Conservation (phyloP, 306 rosid species). For the Quercus alba region DNA sequence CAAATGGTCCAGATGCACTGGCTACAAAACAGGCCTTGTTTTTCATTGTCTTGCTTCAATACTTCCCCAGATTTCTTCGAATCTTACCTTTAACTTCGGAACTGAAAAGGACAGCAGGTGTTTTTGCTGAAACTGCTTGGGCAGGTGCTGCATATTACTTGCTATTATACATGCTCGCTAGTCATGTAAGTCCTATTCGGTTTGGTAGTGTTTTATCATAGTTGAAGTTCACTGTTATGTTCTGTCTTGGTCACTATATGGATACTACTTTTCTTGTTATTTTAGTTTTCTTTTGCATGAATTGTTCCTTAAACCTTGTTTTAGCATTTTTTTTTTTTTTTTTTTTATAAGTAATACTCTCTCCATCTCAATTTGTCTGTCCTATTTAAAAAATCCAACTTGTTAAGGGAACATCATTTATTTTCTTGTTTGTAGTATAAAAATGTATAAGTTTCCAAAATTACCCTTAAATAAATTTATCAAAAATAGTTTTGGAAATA, state of each 20-base stretch:
- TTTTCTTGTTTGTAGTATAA: too few relatives aligned
- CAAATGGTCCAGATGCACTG: constrained; percentile 76
- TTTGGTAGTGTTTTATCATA: neutral
- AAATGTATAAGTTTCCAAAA: too few relatives aligned
- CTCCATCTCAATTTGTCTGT: too few relatives aligned
- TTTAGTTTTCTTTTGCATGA: neutral
- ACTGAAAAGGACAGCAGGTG: constrained; percentile 95
- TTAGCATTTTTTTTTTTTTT: neutral
- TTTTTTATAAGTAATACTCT: too few relatives aligned
- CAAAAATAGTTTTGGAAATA: too few relatives aligned
- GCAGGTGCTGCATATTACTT: constrained; percentile 97
- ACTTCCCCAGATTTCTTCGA: constrained; percentile 82
- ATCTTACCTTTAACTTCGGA: constrained; percentile 83
- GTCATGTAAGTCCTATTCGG: constrained; percentile 73
- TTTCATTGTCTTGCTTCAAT: constrained; percentile 83
- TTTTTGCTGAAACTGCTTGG: constrained; percentile 99
- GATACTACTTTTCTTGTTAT: constrained; percentile 10
- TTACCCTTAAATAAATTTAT: too few relatives aligned
- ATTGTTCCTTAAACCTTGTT: constrained; percentile 9
- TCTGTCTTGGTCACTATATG: constrained; percentile 18
- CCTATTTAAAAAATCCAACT: too few relatives aligned
- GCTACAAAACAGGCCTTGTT: constrained; percentile 86
- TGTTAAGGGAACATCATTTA: too few relatives aligned
- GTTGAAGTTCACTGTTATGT: constrained; percentile 10
- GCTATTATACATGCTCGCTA: constrained; percentile 93